A percentile compares a stretch with the other conserved stretches of the same genome.
Evolutionary conservation across 2,329 filamentous ascomycete species (phyloP).

Genomic region (Diplodia scrobiculata): DNA sequence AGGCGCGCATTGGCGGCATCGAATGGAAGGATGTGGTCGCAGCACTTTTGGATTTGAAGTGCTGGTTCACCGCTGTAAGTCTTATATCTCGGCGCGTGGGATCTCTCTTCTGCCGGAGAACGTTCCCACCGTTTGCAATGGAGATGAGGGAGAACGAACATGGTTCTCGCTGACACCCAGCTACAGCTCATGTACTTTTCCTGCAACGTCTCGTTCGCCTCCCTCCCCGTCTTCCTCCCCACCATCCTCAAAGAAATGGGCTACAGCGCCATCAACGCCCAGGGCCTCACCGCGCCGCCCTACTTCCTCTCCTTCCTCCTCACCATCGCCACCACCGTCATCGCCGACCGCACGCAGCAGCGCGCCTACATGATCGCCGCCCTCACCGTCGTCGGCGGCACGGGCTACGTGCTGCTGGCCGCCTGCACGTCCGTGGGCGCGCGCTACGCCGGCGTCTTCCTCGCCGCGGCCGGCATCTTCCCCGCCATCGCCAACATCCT

Average conservation of each 20-base stretch:
- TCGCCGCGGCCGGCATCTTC: slow-evolving; percentile 65
- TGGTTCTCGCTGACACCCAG: neutral
- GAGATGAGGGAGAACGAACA: no score
- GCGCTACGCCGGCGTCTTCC: slow-evolving; percentile 57
- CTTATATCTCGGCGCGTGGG: no score
- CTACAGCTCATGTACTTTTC: slow-evolving; percentile 43
- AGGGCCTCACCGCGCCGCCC: slow-evolving; percentile 71
- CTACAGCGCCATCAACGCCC: slow-evolving; percentile 65
- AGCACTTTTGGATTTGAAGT: slow-evolving; percentile 40
- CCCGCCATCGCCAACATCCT: slow-evolving; percentile 70
- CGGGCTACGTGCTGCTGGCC: slow-evolving; percentile 68
- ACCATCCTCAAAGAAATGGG: slow-evolving; percentile 59
- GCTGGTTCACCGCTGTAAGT: slow-evolving; percentile 41
- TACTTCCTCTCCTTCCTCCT: slow-evolving; percentile 68
- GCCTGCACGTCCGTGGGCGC: slow-evolving; percentile 53
- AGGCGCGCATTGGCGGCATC: slow-evolving; percentile 36
- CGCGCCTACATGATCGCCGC: slow-evolving; percentile 62
- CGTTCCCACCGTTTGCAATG: no score
- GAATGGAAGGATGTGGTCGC: slow-evolving; percentile 39
- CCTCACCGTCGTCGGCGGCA: slow-evolving; percentile 59
- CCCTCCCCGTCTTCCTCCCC: slow-evolving; percentile 49
- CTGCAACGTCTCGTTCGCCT: slow-evolving; percentile 57
- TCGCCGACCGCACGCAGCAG: slow-evolving; percentile 67
- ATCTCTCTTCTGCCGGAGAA: no score
- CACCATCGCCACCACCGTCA: slow-evolving; percentile 62